These are phyloP conservation scores for Cryptomeria japonica DNA, from an alignment of 75 land plant species.

Conservation along the genomic window DNA sequence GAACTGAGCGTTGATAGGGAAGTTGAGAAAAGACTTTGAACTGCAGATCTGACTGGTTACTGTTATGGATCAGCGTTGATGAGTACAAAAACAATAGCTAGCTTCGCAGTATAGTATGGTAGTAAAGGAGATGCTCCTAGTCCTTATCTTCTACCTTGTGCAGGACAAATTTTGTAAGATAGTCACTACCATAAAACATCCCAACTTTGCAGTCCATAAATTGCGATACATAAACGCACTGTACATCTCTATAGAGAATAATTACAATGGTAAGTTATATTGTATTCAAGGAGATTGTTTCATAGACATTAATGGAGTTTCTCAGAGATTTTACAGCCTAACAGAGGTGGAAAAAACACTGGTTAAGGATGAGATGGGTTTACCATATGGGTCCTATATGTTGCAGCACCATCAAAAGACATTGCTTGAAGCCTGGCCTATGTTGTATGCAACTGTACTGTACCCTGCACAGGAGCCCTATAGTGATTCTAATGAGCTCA, in stretches of 20 bases:
- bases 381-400: conserved; percentile 45
- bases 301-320: not conserved
- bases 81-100: too few relatives aligned
- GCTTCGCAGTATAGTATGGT: too few relatives aligned
- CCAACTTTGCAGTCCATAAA: too few relatives aligned
- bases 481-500: conserved; percentile 44
- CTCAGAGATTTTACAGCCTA: conserved; percentile 33
- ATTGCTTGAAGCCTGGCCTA: conserved; percentile 46
- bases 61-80: too few relatives aligned
- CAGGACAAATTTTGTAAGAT: too few relatives aligned
- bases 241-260: conserved; percentile 52
- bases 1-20: too few relatives aligned
- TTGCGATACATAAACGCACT: too few relatives aligned
- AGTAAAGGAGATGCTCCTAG: too few relatives aligned
- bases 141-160: too few relatives aligned
- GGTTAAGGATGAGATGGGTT: conserved; percentile 39
- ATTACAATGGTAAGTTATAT: conserved; percentile 51
- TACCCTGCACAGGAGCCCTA: conserved; percentile 50
- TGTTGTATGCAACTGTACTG: conserved; percentile 50
- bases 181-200: too few relatives aligned
- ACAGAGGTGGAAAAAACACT: conserved; percentile 52
- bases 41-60: too few relatives aligned
- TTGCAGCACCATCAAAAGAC: conserved; percentile 62
- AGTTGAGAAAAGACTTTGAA: too few relatives aligned
- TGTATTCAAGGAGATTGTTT: conserved; percentile 44